Evolutionary conservation across 305 asterid species (phyloP).

Genomic region (Striga hermonthica): DNA sequence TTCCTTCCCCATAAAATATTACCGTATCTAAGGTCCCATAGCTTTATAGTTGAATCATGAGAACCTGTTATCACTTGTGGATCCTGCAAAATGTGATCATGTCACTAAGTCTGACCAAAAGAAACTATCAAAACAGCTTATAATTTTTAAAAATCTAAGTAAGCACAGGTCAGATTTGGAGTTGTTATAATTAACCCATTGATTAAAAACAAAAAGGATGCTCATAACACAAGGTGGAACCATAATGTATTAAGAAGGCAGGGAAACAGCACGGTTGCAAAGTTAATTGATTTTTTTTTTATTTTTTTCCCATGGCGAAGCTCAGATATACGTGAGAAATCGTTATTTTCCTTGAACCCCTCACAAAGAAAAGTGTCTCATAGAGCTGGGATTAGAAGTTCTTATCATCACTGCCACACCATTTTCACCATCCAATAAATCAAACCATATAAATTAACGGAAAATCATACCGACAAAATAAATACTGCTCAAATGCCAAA

Average conservation of each 20-base stretch:
- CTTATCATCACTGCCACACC: too few relatives aligned
- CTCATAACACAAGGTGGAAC: background rate
- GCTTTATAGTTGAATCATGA: slow-evolving; percentile 90
- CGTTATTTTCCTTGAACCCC: too few relatives aligned
- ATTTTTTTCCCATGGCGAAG: too few relatives aligned
- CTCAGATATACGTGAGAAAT: too few relatives aligned
- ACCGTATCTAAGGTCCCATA: slow-evolving; percentile 99
- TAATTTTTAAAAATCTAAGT: slow-evolving; percentile 20
- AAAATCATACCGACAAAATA: too few relatives aligned
- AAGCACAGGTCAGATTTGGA: background rate
- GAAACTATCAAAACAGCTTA: slow-evolving; percentile 22
- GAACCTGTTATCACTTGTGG: slow-evolving; percentile 99
- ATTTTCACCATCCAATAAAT: too few relatives aligned
- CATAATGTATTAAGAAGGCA: background rate
- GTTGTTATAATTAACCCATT: background rate
- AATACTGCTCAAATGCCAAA: too few relatives aligned
- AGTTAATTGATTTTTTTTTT: too few relatives aligned
- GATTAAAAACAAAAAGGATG: background rate
- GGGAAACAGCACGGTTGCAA: background rate
- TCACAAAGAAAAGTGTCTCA: too few relatives aligned
- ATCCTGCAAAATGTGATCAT: slow-evolving; percentile 57
- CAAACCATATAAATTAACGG: too few relatives aligned
- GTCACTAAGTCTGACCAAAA: slow-evolving; percentile 26
- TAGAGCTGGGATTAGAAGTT: too few relatives aligned
- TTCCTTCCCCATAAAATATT: slow-evolving; percentile 23